phyloP scores from a whole-genome alignment of 1,139 yeast species.

The Diutina rugosa region DNA sequence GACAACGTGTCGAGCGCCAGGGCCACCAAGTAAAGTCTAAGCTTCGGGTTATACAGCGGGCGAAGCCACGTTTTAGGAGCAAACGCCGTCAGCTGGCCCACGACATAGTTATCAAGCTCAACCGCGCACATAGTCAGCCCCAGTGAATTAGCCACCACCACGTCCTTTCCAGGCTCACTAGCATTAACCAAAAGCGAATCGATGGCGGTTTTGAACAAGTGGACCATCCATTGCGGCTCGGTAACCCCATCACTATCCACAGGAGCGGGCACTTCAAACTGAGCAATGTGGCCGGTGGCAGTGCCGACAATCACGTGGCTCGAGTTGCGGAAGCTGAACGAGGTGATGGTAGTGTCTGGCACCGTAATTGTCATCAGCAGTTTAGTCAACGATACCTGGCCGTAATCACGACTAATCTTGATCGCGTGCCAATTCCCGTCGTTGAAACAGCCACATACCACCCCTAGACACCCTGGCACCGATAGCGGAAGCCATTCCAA shows the following conservation, averaged over 20 bases:
- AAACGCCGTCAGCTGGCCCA: conserved; percentile 14
- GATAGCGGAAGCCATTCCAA: conserved; percentile 37
- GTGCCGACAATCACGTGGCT: conserved; percentile 48
- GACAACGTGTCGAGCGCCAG: conserved; percentile 19
- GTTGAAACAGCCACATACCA: conserved; percentile 43
- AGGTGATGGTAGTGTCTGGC: conserved; percentile 23
- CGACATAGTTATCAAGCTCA: conserved; percentile 28
- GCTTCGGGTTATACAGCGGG: conserved; percentile 15
- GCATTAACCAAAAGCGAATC: conserved; percentile 25
- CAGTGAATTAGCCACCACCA: conserved; percentile 33
- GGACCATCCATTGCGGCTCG: conserved; percentile 29
- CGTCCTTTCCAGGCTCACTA: conserved; percentile 13
- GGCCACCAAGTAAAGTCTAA: conserved; percentile 15
- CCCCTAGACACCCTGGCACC: conserved; percentile 18
- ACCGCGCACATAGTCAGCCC: conserved; percentile 30
- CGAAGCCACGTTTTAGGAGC: conserved; percentile 6
- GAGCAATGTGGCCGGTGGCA: conserved; percentile 53
- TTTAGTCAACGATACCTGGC: conserved; percentile 1
- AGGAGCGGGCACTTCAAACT: conserved; percentile 32
- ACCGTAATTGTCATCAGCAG: conserved; percentile 14
- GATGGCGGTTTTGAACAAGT: conserved; percentile 39
- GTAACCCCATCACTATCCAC: conserved; percentile 5
- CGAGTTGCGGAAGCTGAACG: conserved; percentile 42
- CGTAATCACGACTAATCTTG: conserved; percentile 13
- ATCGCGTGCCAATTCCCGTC: conserved; percentile 53